These are phyloP conservation scores for Pilaira anomala DNA, from an alignment of 192 early-diverging fungal genomes.

Conservation along the genomic window DNA sequence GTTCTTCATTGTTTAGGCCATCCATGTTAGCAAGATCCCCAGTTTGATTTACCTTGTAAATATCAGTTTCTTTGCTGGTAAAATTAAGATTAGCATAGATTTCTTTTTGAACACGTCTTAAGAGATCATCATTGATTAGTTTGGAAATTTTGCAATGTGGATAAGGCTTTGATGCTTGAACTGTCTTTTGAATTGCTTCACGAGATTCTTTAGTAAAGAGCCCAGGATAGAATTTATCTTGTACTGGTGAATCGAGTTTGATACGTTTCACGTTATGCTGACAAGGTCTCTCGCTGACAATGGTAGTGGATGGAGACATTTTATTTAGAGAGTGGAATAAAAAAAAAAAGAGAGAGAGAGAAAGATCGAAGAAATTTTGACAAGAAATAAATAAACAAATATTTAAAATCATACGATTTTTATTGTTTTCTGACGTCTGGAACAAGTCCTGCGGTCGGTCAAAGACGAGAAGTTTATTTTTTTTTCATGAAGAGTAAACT, in stretches of 20 bases:
- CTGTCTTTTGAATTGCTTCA: constrained; percentile 6
- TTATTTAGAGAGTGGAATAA: not conserved
- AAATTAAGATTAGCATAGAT: constrained; percentile 61
- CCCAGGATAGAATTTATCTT: constrained; percentile 13
- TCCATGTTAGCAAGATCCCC: constrained; percentile 83
- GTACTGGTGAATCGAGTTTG: constrained; percentile 8
- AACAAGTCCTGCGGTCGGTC: not conserved
- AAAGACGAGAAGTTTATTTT: not conserved
- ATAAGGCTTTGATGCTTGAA: constrained; percentile 54
- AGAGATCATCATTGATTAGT: constrained; percentile 57
- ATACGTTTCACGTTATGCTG: constrained; percentile 3
- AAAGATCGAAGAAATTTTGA: not conserved
- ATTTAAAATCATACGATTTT: not conserved
- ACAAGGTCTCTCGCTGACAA: not conserved
- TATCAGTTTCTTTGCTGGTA: constrained; percentile 83
- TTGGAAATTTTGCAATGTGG: constrained; percentile 59
- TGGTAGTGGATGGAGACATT: not conserved
- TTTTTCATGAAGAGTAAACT: not conserved
- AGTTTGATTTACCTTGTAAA: constrained; percentile 75
- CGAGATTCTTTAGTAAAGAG: not conserved
- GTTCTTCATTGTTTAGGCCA: constrained; percentile 60
- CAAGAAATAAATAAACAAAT: not conserved
- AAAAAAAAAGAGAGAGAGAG: not conserved
- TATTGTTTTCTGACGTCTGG: not conserved
- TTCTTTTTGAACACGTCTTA: constrained; percentile 63